phyloP scores from a whole-genome alignment of 2,329 filamentous ascomycete species.

The Microcyclospora tardicrescens region DNA sequence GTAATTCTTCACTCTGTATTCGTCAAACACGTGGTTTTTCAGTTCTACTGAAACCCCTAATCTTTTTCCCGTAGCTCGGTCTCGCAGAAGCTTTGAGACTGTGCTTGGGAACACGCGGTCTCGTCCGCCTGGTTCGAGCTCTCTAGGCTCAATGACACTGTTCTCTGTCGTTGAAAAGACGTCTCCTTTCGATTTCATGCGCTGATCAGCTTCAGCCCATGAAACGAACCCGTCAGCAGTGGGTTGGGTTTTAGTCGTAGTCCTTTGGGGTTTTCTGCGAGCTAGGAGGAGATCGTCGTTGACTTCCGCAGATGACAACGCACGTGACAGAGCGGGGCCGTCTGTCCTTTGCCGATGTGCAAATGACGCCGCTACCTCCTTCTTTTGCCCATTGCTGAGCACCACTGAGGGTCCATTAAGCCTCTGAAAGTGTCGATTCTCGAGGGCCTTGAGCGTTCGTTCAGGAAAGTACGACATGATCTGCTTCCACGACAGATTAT shows the following conservation, averaged over 20 bases:
- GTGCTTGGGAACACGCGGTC: conserved; percentile 10
- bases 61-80: conserved; percentile 15
- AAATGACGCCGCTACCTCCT: not conserved
- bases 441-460: conserved; percentile 18
- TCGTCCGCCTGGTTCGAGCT: conserved; percentile 1
- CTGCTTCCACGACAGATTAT: conserved; percentile 23
- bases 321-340: not conserved
- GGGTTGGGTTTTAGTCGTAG: conserved; percentile 1
- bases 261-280: not conserved
- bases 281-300: not conserved
- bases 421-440: conserved; percentile 15
- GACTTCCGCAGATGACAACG: not conserved
- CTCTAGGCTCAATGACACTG: not conserved
- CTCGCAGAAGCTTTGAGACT: conserved; percentile 12
- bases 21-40: conserved; percentile 22
- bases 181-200: too few relatives aligned
- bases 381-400: conserved; percentile 1
- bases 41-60: conserved; percentile 12
- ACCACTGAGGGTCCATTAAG: not conserved
- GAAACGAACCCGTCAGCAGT: conserved; percentile 13
- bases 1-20: conserved; percentile 31
- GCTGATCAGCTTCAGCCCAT: conserved; percentile 4
- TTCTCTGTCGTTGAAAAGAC: not conserved
- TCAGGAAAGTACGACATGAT: conserved; percentile 24
- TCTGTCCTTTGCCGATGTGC: too few relatives aligned